phyloP scores from a whole-genome alignment of 306 rosid species.

The Castanospermum australe region DNA sequence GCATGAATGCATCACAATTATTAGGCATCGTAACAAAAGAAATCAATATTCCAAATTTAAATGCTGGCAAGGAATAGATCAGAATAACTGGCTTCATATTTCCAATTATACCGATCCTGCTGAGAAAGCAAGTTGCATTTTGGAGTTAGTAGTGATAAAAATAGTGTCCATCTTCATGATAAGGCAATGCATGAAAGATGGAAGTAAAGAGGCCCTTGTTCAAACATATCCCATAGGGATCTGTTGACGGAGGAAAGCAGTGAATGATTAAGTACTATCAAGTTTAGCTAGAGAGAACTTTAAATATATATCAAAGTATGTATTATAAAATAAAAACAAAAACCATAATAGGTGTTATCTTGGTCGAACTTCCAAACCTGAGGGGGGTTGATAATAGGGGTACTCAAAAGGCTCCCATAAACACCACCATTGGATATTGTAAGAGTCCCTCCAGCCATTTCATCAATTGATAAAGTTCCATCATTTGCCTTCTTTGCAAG shows the following conservation, averaged over 20 bases:
- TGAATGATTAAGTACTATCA: not conserved
- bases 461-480: slow-evolving; percentile 77
- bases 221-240: not conserved
- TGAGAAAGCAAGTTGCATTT: slow-evolving; percentile 6
- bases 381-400: slow-evolving; percentile 87
- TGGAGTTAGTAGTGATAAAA: not conserved
- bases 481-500: slow-evolving; percentile 79
- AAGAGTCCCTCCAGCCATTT: slow-evolving; percentile 88
- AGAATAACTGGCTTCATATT: not conserved
- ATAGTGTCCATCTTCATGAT: not conserved
- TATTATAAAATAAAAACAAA: not conserved
- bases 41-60: not conserved
- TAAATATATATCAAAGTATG: not conserved
- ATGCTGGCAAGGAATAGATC: not conserved
- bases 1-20: not conserved
- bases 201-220: not conserved
- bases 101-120: not conserved
- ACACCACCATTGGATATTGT: slow-evolving; percentile 91
- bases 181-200: not conserved
- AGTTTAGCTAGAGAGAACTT: not conserved
- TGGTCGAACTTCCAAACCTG: slow-evolving; percentile 51
- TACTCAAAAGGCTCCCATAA: slow-evolving; percentile 82
- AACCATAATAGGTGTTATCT: not conserved
- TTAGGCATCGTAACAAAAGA: not conserved
- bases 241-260: not conserved